phyloP scores from a whole-genome alignment of 2,329 filamentous ascomycete genomes.

The Cytospora paraplurivora region DNA sequence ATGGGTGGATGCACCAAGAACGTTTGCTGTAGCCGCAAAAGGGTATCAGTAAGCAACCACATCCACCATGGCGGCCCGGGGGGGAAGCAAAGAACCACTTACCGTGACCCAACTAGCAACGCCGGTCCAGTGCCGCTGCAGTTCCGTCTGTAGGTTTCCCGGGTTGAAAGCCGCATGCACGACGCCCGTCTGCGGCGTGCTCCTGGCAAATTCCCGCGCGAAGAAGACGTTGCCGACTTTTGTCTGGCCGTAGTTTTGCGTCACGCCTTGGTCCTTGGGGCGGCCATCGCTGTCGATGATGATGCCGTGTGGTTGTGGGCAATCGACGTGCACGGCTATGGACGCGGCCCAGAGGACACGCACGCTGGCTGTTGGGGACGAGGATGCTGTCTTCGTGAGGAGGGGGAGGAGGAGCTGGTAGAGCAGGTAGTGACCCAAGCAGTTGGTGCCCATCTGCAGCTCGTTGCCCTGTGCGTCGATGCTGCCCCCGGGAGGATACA shows the following conservation, averaged over 20 bases:
- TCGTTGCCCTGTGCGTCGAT: constrained; percentile 14
- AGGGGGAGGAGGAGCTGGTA: constrained; percentile 10
- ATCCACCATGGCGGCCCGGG: neutral
- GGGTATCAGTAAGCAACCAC: neutral
- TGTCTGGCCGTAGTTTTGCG: constrained; percentile 29
- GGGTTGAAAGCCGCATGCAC: constrained; percentile 33
- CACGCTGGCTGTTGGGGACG: neutral
- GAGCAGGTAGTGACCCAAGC: constrained; percentile 13
- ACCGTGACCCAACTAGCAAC: neutral
- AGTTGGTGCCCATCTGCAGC: constrained; percentile 12
- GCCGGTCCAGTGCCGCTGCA: constrained; percentile 20
- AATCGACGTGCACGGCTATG: constrained; percentile 12
- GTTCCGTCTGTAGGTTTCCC: constrained; percentile 31
- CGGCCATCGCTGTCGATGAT: constrained; percentile 23
- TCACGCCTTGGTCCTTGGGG: constrained; percentile 28
- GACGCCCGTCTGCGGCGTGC: constrained; percentile 29
- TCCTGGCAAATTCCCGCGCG: constrained; percentile 30
- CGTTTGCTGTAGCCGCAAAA: neutral
- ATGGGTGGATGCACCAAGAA: constrained; percentile 25
- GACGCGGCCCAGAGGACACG: constrained; percentile 20
- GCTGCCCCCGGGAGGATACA: constrained; percentile 5
- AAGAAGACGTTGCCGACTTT: constrained; percentile 33
- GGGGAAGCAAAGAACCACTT: neutral
- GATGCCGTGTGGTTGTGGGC: constrained; percentile 29
- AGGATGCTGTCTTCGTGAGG: constrained; percentile 11